These are phyloP conservation scores for Alternaria postmessia DNA, from an alignment of 2,329 filamentous ascomycete species.

Conservation along the genomic window DNA sequence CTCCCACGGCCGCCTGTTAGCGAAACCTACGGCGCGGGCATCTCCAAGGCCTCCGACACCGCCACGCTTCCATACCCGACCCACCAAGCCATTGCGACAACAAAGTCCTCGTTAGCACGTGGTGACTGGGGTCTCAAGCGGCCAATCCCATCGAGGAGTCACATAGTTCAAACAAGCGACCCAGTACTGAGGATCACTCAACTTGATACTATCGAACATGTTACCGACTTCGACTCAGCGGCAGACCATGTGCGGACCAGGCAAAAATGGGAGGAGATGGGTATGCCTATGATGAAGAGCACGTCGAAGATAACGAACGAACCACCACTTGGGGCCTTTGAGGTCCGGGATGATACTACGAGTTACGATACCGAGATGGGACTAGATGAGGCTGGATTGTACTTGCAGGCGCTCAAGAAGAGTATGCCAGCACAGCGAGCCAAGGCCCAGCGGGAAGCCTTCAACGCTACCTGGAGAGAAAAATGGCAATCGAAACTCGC, in stretches of 20 bases:
- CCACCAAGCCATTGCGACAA: conserved; percentile 81
- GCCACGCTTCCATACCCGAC: conserved; percentile 82
- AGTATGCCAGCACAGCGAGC: conserved; percentile 21
- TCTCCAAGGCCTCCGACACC: conserved; percentile 66
- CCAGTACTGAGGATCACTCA: conserved; percentile 78
- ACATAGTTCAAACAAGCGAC: conserved; percentile 71
- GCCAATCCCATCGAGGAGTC: conserved; percentile 75
- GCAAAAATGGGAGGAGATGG: conserved; percentile 85
- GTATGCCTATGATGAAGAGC: conserved; percentile 69
- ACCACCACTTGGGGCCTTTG: conserved; percentile 40
- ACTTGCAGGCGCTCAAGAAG: conserved; percentile 35
- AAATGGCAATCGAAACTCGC: conserved; percentile 17
- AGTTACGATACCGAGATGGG: conserved; percentile 37
- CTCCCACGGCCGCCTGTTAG: conserved; percentile 67
- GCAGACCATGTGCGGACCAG: conserved; percentile 82
- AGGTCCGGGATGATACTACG: conserved; percentile 44
- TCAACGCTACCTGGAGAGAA: conserved; percentile 13
- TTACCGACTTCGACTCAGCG: conserved; percentile 88
- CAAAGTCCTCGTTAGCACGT: conserved; percentile 72
- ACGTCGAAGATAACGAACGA: conserved; percentile 28
- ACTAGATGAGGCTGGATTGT: conserved; percentile 38
- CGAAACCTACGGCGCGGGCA: conserved; percentile 56
- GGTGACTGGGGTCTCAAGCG: conserved; percentile 96
- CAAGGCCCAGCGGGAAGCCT: conserved; percentile 6
- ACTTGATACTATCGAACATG: conserved; percentile 84